Percentiles rank a stretch among this genome's conserved stretches.
Evolutionary conservation across 257 asterid species (phyloP).

Genomic region (Galeopsis tetrahit): DNA sequence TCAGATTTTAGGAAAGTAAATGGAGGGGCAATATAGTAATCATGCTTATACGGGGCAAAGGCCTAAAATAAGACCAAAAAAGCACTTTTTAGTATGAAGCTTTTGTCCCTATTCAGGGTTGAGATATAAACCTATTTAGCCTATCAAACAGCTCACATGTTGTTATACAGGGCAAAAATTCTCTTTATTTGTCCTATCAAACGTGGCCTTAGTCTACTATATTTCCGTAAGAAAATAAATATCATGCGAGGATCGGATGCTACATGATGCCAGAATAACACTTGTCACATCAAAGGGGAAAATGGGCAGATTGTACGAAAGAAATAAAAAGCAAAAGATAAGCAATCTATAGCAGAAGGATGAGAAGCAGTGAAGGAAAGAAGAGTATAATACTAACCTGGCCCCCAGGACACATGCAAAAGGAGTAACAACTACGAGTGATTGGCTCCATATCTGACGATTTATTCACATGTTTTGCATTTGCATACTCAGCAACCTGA

Average conservation of each 20-base stretch:
- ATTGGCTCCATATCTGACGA: conserved; percentile 43
- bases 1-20: too few relatives aligned
- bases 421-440: conserved; percentile 83
- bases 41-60: too few relatives aligned
- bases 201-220: too few relatives aligned
- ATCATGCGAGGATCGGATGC: not conserved
- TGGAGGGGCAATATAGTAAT: too few relatives aligned
- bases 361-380: not conserved
- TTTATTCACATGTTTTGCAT: conserved; percentile 34
- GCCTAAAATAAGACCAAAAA: too few relatives aligned
- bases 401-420: conserved; percentile 99
- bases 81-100: too few relatives aligned
- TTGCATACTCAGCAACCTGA: conserved; percentile 76
- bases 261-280: not conserved
- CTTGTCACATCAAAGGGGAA: not conserved
- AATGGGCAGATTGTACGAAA: not conserved
- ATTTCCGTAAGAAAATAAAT: not conserved
- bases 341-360: not conserved
- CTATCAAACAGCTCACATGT: too few relatives aligned
- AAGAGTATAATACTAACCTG: conserved; percentile 56
- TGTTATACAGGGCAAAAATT: too few relatives aligned
- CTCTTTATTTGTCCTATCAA: too few relatives aligned
- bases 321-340: not conserved
- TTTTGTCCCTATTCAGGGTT: too few relatives aligned
- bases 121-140: too few relatives aligned